Evolutionary conservation across 257 asterid genomes (phyloP), one percentile per base, ranked within the genome.

Genomic region (Eucommia ulmoides): DNA sequence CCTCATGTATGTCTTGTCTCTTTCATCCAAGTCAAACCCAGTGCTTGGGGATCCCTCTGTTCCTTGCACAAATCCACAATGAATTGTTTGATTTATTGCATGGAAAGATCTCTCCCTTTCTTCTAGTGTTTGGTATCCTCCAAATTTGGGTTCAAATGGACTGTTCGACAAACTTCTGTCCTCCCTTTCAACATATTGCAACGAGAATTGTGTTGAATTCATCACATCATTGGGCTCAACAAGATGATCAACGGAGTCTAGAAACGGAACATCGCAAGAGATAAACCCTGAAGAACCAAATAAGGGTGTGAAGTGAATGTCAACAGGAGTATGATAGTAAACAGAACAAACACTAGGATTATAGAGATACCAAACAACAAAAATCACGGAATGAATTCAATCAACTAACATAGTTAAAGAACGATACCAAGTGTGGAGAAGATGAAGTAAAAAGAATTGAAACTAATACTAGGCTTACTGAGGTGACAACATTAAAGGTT

Each of bases 11-110:
- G 49, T 64, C 47, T 65, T 77, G 65, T 84, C 95, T 60, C 69
- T 65, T 68, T 77, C 87, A 18, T 63, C 72, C 71, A 88, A 66
- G 71, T 84, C 93, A 75, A 79, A 88, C 52, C 97, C 97, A 62
- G 82, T 71, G 77, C 80, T 65, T 24, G 74, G 73, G 52, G 59
- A 63, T 59, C 76, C 83, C 44, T 67, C 71, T 33, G 73, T 67
- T 35, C 76, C 82, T 19, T 74, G 67, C 26, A 82, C 89, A 70
- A 88, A 88, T 72, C 97, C 97, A 74, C 95, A 84, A 62, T 75
- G 83, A 65, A 88, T 65, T 67, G 89, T 79, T 55, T 79, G 84
- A 68, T 76, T 75, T 52, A 54, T 69, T 29, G 89, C 97, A 61
- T 60, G 63, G 67, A 75, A 88, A 54, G 95, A 78, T 51, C 74